Evolutionary conservation across 2,329 filamentous ascomycete species (phyloP), one percentile per base, ranked within the genome.

Genomic region (Trematosphaeria pertusa): DNA sequence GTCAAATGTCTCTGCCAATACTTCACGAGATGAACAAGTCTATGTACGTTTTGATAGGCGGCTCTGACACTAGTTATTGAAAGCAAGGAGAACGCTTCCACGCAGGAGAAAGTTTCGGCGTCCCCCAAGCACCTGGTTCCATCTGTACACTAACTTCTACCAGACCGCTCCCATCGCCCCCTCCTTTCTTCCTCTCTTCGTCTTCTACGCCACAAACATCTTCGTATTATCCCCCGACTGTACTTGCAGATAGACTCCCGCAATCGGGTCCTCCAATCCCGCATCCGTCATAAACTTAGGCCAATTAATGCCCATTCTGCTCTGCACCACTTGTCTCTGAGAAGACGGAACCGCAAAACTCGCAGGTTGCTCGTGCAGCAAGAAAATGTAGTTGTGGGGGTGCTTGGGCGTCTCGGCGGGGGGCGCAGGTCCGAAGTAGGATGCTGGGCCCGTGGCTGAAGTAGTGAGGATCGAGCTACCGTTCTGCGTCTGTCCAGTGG

Each of bases 301-400:
- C 53, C 53, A 60, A 22, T 64, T 52, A 40, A 64, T 60, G 0
- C 43, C 56, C 21, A 61, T 46, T 12, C 61, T 33, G 19, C 43
- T 55, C 31, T 48, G 46, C 10, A 65, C 58, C 12, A 46, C 53
- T n/a, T 50, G 43, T 43, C 53, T 52, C 24, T 63, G 56, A 39
- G 50, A 50, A 9, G 56, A 42, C 2, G 61, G 61, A 3, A 65
- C 58, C 8, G 53, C 53, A 36, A 65, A 65, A 32, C 56, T 59
- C 7, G 36, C 62, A 0, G 65, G 64, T 47, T 69, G 65, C 35
- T 55, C 50, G 32, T 67, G 64, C 43, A 69, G 43, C 34, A 69
- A 18, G 34, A 67, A 64, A 3, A 69, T 48, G 50, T 69, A 69
- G 43, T 64, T 61, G 44, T 69, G 65, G 8, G 65, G 64, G 40